Evolutionary conservation across 495 filamentous ascomycete genomes (phyloP), one percentile per base, ranked within the genome.

Genomic region (Wilcoxina mikolae): DNA sequence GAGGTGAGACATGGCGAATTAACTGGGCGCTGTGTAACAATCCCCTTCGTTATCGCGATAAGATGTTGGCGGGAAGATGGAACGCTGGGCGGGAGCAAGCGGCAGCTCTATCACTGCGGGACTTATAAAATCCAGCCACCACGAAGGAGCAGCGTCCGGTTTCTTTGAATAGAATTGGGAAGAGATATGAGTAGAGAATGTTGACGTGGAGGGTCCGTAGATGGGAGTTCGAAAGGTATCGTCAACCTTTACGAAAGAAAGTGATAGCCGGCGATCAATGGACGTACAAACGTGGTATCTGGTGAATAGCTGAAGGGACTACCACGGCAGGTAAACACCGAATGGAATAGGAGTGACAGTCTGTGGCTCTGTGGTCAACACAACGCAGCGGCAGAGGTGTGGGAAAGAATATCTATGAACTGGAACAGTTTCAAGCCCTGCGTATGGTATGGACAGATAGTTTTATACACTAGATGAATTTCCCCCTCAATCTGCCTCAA

Each of bases 151-250:
- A 11, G n/a, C 11, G 43, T 11, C 43, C 22, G 43, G 22, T 24
- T 46, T 18, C 43, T 46, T 11, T 46, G 23, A 20, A 46, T 35
- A 46, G 46, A 27, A 29, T 49, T 1, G 24, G 12, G 46, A 29
- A 23, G 24, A 27, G 12, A 9, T n/a, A 26, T 3, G 45, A 56
- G 52, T 56, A 43, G 51, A 39, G 55, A 57, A 20, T 28, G 56
- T 64, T 56, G 60, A 58, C 60, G 60, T 64, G 56, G 48, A 62
- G 55, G 31, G 25, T 46, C 11, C 54, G 43, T 47, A 45, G 42
- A 45, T n/a, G n/a, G n/a, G n/a, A n/a, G n/a, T n/a, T n/a, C n/a
- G n/a, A n/a, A n/a, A n/a, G n/a, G n/a, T n/a, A n/a, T n/a, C n/a
- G n/a, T n/a, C n/a, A n/a, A 9, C 15, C 22, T 24, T 45, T 24